phyloP scores from a whole-genome alignment of 2,329 filamentous ascomycete genomes.

The Colletotrichum chrysophilum region DNA sequence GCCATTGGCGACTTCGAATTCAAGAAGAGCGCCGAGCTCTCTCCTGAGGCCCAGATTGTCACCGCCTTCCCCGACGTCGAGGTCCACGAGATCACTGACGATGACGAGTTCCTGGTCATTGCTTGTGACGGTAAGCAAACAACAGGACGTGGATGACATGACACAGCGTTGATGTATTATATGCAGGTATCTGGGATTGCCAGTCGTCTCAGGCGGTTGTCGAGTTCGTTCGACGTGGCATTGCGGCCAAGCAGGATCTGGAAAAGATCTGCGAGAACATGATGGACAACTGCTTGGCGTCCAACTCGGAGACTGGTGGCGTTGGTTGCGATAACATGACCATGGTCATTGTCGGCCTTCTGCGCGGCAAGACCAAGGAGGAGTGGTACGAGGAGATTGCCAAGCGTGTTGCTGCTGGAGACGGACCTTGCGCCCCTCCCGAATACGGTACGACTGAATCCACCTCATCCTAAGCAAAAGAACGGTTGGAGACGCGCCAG shows the following conservation, averaged over 20 bases:
- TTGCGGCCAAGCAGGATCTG: conserved; percentile 94
- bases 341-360: conserved; percentile 87
- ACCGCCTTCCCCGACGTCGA: conserved; percentile 96
- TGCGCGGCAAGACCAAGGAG: conserved; percentile 91
- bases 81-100: conserved; percentile 85
- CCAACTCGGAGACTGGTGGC: conserved; percentile 96
- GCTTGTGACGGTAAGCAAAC: conserved; percentile 81
- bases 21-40: conserved; percentile 97
- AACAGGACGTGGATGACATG: not conserved
- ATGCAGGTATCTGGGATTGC: conserved; percentile 96
- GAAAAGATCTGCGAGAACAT: conserved; percentile 98
- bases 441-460: conserved; percentile 87
- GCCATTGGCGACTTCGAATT: conserved; percentile 99
- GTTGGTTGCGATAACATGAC: conserved; percentile 99
- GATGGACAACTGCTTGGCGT: conserved; percentile 99
- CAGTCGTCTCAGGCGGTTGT: conserved; percentile 97
- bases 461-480: conserved; percentile 22
- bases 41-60: conserved; percentile 98
- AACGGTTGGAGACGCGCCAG: conserved; percentile 12
- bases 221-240: conserved; percentile 95
- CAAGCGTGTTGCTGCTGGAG: conserved; percentile 91
- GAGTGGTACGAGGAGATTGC: conserved; percentile 98
- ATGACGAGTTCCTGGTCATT: conserved; percentile 95
- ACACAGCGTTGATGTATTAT: not conserved
- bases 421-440: conserved; percentile 96